phyloP scores from a whole-genome alignment of 2,329 filamentous ascomycete species.

The Colletotrichum filicis region DNA sequence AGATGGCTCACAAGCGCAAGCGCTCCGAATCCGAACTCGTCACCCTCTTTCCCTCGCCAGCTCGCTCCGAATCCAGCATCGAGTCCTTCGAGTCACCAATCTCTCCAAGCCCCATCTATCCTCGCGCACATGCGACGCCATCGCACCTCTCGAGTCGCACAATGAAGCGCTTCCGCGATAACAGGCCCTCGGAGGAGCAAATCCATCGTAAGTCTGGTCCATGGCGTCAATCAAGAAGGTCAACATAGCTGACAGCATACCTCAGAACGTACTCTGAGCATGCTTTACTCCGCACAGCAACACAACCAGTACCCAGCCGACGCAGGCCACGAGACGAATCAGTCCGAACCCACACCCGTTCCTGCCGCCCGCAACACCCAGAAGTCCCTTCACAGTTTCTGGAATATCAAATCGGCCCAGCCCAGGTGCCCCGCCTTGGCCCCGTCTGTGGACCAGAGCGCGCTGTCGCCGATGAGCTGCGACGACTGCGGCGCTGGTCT shows the following conservation, averaged over 20 bases:
- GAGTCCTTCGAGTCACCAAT: constrained; percentile 45
- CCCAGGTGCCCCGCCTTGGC: constrained; percentile 43
- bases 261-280: constrained; percentile 65
- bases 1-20: constrained; percentile 72
- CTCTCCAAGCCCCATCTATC: constrained; percentile 42
- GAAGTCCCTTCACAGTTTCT: constrained; percentile 69
- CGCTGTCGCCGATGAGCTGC: constrained; percentile 51
- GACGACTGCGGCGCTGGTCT: constrained; percentile 63
- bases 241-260: background rate
- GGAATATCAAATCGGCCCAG: constrained; percentile 60
- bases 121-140: constrained; percentile 45
- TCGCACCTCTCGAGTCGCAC: constrained; percentile 67
- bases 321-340: constrained; percentile 32
- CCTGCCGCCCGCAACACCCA: constrained; percentile 46
- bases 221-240: background rate
- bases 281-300: constrained; percentile 68
- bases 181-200: constrained; percentile 64
- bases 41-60: constrained; percentile 53
- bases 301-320: constrained; percentile 37
- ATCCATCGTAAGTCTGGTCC: constrained; percentile 61
- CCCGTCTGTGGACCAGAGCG: constrained; percentile 71
- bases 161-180: constrained; percentile 69
- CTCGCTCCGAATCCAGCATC: constrained; percentile 46
- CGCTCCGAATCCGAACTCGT: constrained; percentile 68
- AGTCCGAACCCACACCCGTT: constrained; percentile 30